Evolutionary conservation across 116 monocot genomes (phyloP), one percentile per base, ranked within the genome.

Genomic region (Thalassia testudinum): DNA sequence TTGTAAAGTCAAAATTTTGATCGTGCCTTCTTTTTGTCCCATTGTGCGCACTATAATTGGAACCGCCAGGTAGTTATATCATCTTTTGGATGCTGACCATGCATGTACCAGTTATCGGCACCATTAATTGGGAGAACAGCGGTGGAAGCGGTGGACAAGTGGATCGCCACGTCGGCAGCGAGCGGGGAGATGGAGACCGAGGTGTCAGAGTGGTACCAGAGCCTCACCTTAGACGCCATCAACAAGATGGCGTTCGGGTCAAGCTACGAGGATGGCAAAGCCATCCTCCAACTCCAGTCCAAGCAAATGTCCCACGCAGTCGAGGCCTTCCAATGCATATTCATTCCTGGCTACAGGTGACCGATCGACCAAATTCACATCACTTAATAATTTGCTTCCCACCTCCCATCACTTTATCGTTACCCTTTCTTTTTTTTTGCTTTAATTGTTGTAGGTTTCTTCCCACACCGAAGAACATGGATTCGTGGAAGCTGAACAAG

Each of bases 311-410:
- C 57, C 27, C 76, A 75, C 27, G 95, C 95, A 2, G 75, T 84
- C 42, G 95, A 95, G 54, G 81, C 95, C 44, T 95, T 87, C 52
- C 69, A 74, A 43, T 84, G 67, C 59, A 78, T 88, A 27, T 64
- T 81, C 51, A 79, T 95, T 27, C 95, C 93, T 6, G 95, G 95
- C 16, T 95, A 95, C 74, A 69, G 84, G 89, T 89, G 21, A 44
- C 13, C 45, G 40, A 34, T 23, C 12, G 5, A 47, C 18, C 19
- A 4, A 47, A 4, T 7, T 18, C 19, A 15, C 53, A 53, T 17
- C 2, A 27, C 0, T 14, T 0, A 26, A 6, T 16, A 26, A 11
- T 53, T 53, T 27, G 17, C n/a, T 16, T n/a, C n/a, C n/a, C n/a
- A n/a, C n/a, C n/a, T n/a, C n/a, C n/a, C n/a, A n/a, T n/a, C n/a